Evolutionary conservation across 805 yeast genomes (phyloP), one percentile per base, ranked within the genome.

Genomic region (Candida xiaguanensis): DNA sequence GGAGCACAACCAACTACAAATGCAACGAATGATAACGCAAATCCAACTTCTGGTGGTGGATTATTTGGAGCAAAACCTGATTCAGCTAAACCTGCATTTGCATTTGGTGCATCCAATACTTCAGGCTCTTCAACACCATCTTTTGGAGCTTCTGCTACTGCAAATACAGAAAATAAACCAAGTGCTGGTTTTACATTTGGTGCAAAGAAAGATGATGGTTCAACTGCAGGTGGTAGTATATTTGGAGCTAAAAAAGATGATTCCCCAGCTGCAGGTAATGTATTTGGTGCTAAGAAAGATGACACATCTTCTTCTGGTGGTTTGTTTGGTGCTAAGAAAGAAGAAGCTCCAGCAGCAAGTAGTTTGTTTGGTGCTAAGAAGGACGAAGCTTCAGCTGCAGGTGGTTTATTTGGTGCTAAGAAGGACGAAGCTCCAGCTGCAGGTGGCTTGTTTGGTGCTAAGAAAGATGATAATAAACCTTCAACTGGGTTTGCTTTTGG

Each of bases 361-460:
- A 47, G 49, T 9, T 38, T 44, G 2, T 36, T 49, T 33, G 55
- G 53, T 5, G 36, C 42, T 23, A 42, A 40, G 19, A 30, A 50
- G 5, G 41, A 34, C 13, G 50, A 43, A 11, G 39, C 43, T 5
- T 15, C 43, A 14, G 33, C 37, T 26, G 29, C 46, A 20, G 40
- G 44, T 16, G 49, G 50, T 31, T 45, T 50, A 7, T 55, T 56
- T 31, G 58, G 57, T 22, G 39, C 54, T 9, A 49, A 44, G 18
- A 36, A 51, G 9, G 38, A 53, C 19, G 37, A 47, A 12, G 20
- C 24, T 11, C 12, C 36, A 19, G 12, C 39, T 19, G 14, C 33
- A 12, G 47, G 43, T 16, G 43, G 43, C 19, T 41, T 45, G 3
- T 50, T 47, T 40, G 53, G 50, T 11, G 44, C 47, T 8, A 38